Conservation (phyloP, 2,329 filamentous ascomycete species). For the Penicillium nordicum region DNA sequence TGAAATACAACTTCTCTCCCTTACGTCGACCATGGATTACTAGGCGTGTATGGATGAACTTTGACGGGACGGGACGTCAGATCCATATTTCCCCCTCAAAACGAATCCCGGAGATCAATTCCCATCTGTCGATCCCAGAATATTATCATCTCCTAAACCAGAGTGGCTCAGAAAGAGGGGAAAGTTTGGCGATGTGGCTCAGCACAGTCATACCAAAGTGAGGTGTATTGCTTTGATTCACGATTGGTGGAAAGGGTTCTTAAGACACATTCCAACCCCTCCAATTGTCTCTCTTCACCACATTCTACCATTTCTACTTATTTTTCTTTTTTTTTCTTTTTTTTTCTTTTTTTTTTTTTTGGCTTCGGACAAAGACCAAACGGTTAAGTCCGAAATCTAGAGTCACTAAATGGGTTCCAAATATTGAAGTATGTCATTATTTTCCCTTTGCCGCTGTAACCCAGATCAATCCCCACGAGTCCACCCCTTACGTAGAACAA, state of each 20-base stretch:
- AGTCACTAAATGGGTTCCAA: not conserved
- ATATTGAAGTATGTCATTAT: not conserved
- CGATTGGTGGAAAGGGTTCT: slow-evolving; percentile 12
- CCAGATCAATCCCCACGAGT: not conserved
- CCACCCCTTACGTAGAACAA: slow-evolving; percentile 2
- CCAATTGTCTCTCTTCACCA: slow-evolving; percentile 16
- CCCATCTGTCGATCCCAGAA: slow-evolving; percentile 4
- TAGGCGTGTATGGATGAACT: slow-evolving; percentile 34
- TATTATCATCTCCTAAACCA: not conserved
- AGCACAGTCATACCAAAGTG: slow-evolving; percentile 10
- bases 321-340: not conserved
- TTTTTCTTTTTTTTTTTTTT: too few species aligned
- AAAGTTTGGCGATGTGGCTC: slow-evolving; percentile 22
- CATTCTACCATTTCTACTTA: slow-evolving; percentile 14
- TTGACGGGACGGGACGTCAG: slow-evolving; percentile 39
- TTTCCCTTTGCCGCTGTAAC: slow-evolving; percentile 4
- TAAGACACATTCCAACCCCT: slow-evolving; percentile 25
- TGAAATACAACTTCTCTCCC: slow-evolving; percentile 18
- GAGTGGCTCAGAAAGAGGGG: slow-evolving; percentile 12
- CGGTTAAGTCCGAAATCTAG: not conserved
- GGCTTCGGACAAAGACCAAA: not conserved
- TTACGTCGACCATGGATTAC: slow-evolving; percentile 33
- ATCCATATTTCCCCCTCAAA: slow-evolving; percentile 6
- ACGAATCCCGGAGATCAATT: slow-evolving; percentile 1
- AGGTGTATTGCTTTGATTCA: slow-evolving; percentile 1